Conservation (phyloP, 805 yeast genomes). For the Ogataea nitratoaversa region DNA sequence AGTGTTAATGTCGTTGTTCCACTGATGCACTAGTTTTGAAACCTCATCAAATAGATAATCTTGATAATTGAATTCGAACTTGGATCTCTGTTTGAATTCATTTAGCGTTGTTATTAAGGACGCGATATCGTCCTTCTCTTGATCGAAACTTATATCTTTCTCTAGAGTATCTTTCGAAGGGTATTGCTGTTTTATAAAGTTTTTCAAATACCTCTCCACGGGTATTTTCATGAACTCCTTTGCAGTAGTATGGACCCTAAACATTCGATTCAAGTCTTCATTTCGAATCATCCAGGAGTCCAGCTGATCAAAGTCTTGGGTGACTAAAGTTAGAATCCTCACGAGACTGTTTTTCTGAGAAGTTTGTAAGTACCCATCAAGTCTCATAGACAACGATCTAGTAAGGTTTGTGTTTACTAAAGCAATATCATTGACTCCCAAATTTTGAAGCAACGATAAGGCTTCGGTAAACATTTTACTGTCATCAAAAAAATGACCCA, state of each 20-base stretch:
- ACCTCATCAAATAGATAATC: slow-evolving; percentile 22
- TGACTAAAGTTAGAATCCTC: slow-evolving; percentile 15
- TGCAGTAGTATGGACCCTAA: slow-evolving; percentile 17
- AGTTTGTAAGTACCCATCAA: slow-evolving; percentile 6
- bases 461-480: slow-evolving; percentile 17
- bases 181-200: slow-evolving; percentile 12
- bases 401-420: slow-evolving; percentile 11
- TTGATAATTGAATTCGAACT: slow-evolving; percentile 23
- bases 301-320: slow-evolving; percentile 21
- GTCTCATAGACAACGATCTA: slow-evolving; percentile 8
- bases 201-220: slow-evolving; percentile 15
- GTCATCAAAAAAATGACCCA: slow-evolving; percentile 20
- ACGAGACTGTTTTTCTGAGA: slow-evolving; percentile 6
- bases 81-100: slow-evolving; percentile 15
- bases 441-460: slow-evolving; percentile 16
- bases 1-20: slow-evolving; percentile 21
- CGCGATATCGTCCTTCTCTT: slow-evolving; percentile 5
- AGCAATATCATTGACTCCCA: slow-evolving; percentile 13
- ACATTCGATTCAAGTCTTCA: slow-evolving; percentile 17
- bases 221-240: slow-evolving; percentile 17
- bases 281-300: slow-evolving; percentile 25
- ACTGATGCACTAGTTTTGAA: slow-evolving; percentile 18
- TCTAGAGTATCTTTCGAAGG: too few species aligned
- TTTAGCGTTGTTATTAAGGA: slow-evolving; percentile 8
- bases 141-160: slow-evolving; percentile 4